A percentile compares a stretch with the other conserved stretches of the same genome.
phyloP scores from a whole-genome alignment of 2,329 filamentous ascomycete species.

The Fusarium marasasianum region DNA sequence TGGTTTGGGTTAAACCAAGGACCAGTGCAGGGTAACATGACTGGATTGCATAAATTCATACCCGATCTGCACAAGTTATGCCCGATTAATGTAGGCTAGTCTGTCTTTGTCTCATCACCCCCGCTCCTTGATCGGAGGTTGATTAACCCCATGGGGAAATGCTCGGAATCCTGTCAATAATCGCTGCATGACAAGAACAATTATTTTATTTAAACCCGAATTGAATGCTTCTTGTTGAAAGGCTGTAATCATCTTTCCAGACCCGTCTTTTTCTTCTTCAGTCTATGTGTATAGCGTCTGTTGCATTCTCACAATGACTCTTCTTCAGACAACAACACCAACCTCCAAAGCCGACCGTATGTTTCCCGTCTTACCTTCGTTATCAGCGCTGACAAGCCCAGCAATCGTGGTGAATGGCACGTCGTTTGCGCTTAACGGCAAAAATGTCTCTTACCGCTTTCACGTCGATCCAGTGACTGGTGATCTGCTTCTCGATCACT shows the following conservation, averaged over 20 bases:
- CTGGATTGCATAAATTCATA: background rate
- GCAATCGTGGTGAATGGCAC: constrained; percentile 64
- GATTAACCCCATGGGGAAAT: constrained; percentile 32
- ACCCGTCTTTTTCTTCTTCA: no score
- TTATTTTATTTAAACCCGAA: background rate
- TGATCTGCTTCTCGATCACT: constrained; percentile 69
- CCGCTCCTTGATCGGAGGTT: background rate
- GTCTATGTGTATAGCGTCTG: background rate
- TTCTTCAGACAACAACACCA: background rate
- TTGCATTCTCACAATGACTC: background rate
- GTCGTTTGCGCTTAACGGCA: constrained; percentile 65
- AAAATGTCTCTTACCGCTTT: constrained; percentile 69
- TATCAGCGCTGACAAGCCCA: constrained; percentile 38
- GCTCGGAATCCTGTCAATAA: constrained; percentile 10
- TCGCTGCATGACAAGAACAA: background rate
- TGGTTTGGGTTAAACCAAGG: background rate
- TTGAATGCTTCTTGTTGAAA: background rate
- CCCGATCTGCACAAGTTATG: background rate
- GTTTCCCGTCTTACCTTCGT: background rate
- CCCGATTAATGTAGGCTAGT: background rate
- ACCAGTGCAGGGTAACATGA: background rate
- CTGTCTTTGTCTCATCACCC: background rate
- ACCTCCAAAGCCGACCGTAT: background rate
- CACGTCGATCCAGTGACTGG: constrained; percentile 66
- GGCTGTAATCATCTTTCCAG: background rate